Evolutionary conservation across 768 basidiomycete species (phyloP).

Genomic region (Mycena metata): DNA sequence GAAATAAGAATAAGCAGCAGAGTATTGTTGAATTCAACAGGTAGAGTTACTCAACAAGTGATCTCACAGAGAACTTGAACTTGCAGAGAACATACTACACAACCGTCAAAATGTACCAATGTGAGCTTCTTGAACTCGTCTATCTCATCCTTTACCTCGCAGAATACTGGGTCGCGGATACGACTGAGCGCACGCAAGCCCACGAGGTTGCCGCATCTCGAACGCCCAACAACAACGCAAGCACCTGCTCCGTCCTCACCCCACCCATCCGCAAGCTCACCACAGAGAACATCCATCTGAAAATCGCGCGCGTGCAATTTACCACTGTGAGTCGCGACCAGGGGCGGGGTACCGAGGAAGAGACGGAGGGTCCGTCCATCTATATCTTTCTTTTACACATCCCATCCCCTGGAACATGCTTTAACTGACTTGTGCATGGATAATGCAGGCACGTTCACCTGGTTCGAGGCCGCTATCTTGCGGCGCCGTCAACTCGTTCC

Average conservation of each 20-base stretch:
- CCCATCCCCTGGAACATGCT: no score
- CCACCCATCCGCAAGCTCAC: background rate
- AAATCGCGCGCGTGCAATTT: background rate
- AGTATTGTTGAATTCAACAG: no score
- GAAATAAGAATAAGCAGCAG: no score
- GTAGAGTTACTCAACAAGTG: no score
- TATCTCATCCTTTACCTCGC: background rate
- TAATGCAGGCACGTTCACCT: no score
- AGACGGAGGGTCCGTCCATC: background rate
- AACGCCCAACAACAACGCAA: background rate
- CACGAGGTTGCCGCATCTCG: background rate
- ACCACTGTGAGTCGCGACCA: background rate
- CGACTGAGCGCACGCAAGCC: background rate
- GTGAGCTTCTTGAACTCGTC: conserved; percentile 11
- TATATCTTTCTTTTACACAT: no score
- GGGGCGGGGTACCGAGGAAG: background rate
- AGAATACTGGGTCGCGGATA: background rate
- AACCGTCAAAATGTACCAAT: no score
- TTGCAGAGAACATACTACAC: no score
- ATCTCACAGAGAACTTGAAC: no score
- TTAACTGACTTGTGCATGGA: no score
- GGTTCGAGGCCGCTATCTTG: no score
- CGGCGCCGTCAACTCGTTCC: no score
- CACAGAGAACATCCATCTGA: background rate
- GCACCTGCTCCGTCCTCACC: background rate